Evolutionary conservation across 2,329 filamentous ascomycete species (phyloP), one percentile per base, ranked within the genome.

Genomic region (Aspergillus sp.): DNA sequence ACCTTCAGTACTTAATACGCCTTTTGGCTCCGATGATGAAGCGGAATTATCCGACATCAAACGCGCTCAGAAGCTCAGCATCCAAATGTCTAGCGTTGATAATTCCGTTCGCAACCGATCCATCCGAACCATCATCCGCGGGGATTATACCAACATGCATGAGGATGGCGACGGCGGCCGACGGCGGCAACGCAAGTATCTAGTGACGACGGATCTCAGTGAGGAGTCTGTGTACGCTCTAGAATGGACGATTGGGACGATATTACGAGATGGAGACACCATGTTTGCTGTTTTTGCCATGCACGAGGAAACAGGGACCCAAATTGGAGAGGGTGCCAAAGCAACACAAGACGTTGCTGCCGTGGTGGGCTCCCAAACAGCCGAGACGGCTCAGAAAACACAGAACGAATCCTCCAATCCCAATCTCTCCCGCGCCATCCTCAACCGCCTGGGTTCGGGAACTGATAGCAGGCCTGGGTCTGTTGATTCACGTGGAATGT

Each of bases 241-340:
- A 33, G 95, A 99, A 73, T 99, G 95, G 95, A 95, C 93, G 0
- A 93, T 99, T 56, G 95, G 95, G 7, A 98, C 93, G 0, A 92
- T 98, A 6, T 81, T 99, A 31, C 86, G 95, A 49, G 93, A 98
- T 66, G 95, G 95, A 7, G 95, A 99, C 71, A 98, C 93, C 0
- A 82, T 99, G 37, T 87, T 97, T 61, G 92, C 91, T 2, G 91
- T 98, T 46, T 96, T 96, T 76, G 96, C 93, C 57, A 88, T 96
- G 23, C 92, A 97, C 64, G 93, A 98, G 72, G 93, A 98, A 64
- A 75, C 65, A 19, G 70, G 70, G 31, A 71, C 73, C 8, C 81
- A 82, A 49, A 83, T 89, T 14, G 87, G 87, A 1, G 90, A 93
- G 66, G 91, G 92, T 25, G 82, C 84, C 12, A 90, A 87, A 61